These are phyloP conservation scores for Fusarium algeriense DNA, from an alignment of 2,329 filamentous ascomycete species.

Conservation along the genomic window DNA sequence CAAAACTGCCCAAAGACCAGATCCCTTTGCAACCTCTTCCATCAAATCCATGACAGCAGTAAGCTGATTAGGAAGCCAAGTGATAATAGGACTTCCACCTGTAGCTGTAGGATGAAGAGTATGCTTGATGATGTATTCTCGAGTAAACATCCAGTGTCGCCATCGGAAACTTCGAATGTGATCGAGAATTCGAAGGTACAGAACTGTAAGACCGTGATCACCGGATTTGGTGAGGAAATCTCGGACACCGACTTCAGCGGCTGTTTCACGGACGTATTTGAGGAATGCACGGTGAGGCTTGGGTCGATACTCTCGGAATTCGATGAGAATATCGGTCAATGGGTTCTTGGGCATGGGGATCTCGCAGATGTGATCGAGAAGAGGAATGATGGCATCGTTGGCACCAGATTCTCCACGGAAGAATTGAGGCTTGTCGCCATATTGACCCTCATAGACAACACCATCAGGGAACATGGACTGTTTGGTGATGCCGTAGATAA, in stretches of 20 bases:
- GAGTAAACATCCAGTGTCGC: conserved; percentile 87
- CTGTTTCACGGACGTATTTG: conserved; percentile 71
- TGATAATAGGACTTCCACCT: conserved; percentile 84
- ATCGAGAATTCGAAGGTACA: conserved; percentile 76
- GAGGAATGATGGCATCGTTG: conserved; percentile 93
- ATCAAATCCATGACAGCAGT: conserved; percentile 80
- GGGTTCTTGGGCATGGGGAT: conserved; percentile 91
- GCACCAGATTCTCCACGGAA: conserved; percentile 95
- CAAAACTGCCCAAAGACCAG: conserved; percentile 36
- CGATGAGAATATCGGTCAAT: conserved; percentile 85
- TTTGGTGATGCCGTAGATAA: conserved; percentile 95
- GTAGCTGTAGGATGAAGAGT: conserved; percentile 82
- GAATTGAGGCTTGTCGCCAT: conserved; percentile 74
- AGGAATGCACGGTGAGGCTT: conserved; percentile 91
- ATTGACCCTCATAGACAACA: conserved; percentile 88
- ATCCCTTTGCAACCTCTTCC: conserved; percentile 65
- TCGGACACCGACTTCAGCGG: conserved; percentile 65
- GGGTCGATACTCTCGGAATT: conserved; percentile 91
- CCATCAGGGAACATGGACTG: conserved; percentile 96
- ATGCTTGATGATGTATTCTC: conserved; percentile 86
- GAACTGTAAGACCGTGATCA: conserved; percentile 60
- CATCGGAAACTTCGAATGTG: conserved; percentile 85
- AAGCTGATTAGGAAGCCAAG: conserved; percentile 86
- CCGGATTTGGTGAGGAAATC: conserved; percentile 58
- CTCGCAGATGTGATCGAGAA: conserved; percentile 88